Conservation (phyloP, 2,329 filamentous ascomycete species). For the Fusarium newnesense region DNA sequence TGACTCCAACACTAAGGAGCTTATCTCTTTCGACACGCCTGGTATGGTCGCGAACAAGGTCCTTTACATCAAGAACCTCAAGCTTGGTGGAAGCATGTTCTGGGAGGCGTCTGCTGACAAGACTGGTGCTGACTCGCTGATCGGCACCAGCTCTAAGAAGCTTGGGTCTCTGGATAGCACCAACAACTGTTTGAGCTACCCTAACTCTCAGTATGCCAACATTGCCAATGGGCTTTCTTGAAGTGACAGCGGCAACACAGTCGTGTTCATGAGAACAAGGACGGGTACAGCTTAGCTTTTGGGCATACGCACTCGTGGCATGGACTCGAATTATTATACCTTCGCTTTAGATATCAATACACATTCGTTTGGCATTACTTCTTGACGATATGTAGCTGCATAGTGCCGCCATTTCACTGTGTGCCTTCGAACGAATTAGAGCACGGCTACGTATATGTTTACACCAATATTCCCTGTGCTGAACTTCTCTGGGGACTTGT, state of each 20-base stretch:
- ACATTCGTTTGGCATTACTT: background rate
- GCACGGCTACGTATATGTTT: no score
- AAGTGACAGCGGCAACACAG: background rate
- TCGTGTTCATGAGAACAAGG: background rate
- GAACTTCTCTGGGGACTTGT: no score
- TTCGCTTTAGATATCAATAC: background rate
- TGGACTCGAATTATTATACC: background rate
- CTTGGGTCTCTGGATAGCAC: slow-evolving; percentile 54
- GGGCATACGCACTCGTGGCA: background rate
- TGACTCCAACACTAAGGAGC: slow-evolving; percentile 64
- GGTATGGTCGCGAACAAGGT: slow-evolving; percentile 70
- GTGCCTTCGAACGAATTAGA: no score
- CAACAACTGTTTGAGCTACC: slow-evolving; percentile 62
- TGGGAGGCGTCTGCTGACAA: slow-evolving; percentile 82
- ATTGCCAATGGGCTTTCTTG: slow-evolving; percentile 45
- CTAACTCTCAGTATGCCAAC: slow-evolving; percentile 64
- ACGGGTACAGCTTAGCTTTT: background rate
- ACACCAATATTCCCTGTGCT: no score
- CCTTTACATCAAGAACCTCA: slow-evolving; percentile 67
- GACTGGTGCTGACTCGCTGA: slow-evolving; percentile 67
- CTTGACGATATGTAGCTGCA: background rate
- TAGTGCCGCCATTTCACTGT: no score
- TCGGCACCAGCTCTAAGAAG: slow-evolving; percentile 58
- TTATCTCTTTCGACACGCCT: slow-evolving; percentile 78
- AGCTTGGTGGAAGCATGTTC: slow-evolving; percentile 83